These are phyloP conservation scores for Metrosideros polymorpha DNA, from an alignment of 441 rosid genomes.

Conservation along the genomic window DNA sequence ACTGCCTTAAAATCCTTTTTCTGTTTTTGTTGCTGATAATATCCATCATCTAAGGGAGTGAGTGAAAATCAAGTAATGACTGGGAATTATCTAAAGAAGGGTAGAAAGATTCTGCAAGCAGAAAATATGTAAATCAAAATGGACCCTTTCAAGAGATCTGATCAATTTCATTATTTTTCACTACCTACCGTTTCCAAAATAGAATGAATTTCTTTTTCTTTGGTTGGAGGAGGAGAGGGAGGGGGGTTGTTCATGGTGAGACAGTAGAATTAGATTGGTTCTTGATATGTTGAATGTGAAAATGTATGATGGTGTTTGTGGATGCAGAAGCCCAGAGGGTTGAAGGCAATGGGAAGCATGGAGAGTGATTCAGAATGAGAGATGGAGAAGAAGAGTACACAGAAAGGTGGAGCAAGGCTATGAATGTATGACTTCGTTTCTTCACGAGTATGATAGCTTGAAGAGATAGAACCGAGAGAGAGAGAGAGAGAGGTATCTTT, in stretches of 20 bases:
- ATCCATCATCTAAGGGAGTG: neutral
- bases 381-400: neutral
- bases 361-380: slow-evolving; percentile 69
- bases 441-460: neutral
- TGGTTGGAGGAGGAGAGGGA: neutral
- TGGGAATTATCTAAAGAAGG: neutral
- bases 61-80: neutral
- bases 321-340: slow-evolving; percentile 78
- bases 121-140: neutral
- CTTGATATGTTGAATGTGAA: neutral
- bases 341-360: slow-evolving; percentile 91
- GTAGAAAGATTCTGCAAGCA: neutral
- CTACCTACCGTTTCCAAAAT: neutral
- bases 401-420: neutral
- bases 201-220: neutral
- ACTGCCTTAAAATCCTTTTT: neutral
- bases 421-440: neutral
- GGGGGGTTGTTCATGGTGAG: neutral
- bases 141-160: neutral
- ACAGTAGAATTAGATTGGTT: neutral
- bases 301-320: neutral
- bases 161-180: neutral
- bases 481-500: neutral
- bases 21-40: neutral
- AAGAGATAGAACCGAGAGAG: neutral